Conservation (phyloP, 306 rosid genomes). For the Quercus robur region DNA sequence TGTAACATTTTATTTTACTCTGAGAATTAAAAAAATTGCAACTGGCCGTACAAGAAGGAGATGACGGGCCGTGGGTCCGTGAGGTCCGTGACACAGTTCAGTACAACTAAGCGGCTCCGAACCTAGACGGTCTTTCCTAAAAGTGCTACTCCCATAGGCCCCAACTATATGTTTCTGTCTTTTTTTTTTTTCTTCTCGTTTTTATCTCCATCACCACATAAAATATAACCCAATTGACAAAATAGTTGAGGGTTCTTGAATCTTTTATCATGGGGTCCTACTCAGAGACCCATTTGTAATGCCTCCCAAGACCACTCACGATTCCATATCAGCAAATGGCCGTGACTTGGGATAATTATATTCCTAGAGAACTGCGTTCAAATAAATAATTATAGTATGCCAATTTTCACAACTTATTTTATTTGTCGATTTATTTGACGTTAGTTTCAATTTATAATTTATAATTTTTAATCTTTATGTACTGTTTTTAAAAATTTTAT, state of each 20-base stretch:
- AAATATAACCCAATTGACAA: background rate
- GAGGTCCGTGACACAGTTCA: constrained; percentile 24
- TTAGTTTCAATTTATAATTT: too few species aligned
- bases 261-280: background rate
- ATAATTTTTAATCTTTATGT: too few species aligned
- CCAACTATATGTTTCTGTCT: background rate
- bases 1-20: background rate
- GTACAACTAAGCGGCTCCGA: constrained; percentile 35
- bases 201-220: background rate
- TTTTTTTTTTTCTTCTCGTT: too few species aligned
- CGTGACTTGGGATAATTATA: constrained; percentile 10
- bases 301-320: background rate
- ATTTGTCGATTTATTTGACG: too few species aligned
- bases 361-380: too few species aligned
- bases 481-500: too few species aligned
- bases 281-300: background rate
- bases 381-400: too few species aligned
- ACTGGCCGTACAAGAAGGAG: constrained; percentile 31
- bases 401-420: too few species aligned
- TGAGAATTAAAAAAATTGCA: background rate
- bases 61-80: constrained; percentile 6
- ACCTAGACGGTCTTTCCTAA: background rate
- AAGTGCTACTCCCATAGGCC: background rate
- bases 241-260: too few species aligned
- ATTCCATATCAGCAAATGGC: constrained; percentile 22